These are phyloP conservation scores for Gossypium raimondii DNA, from an alignment of 345 rosid genomes.

Conservation along the genomic window DNA sequence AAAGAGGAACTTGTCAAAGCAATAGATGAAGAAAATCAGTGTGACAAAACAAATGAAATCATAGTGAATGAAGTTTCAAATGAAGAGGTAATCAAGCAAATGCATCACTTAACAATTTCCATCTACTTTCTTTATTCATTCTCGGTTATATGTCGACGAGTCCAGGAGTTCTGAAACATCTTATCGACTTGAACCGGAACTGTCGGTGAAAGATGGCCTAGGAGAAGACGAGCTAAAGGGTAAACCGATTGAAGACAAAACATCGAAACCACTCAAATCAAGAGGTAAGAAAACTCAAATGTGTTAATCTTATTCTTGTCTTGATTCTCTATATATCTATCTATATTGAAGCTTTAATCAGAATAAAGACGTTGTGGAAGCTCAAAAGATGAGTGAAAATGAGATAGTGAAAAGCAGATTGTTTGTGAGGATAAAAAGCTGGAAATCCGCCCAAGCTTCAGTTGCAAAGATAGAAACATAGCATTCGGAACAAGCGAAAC, in stretches of 20 bases:
- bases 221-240: conserved; percentile 24
- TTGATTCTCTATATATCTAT: not conserved
- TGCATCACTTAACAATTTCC: too few relatives aligned
- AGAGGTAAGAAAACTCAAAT: conserved; percentile 28
- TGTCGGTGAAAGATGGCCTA: conserved; percentile 18
- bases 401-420: conserved; percentile 19
- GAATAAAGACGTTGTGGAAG: conserved; percentile 21
- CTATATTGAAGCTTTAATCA: conserved; percentile 10
- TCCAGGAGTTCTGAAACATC: conserved; percentile 25
- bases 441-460: conserved; percentile 19
- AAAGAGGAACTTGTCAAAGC: too few relatives aligned
- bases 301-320: not conserved
- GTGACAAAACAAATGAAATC: too few relatives aligned
- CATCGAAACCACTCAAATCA: conserved; percentile 18
- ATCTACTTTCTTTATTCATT: too few relatives aligned
- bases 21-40: too few relatives aligned
- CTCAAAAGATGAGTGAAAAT: conserved; percentile 16
- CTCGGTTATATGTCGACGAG: conserved; percentile 18
- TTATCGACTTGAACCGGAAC: conserved; percentile 20
- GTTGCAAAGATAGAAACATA: conserved; percentile 25
- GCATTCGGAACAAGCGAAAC: too few relatives aligned
- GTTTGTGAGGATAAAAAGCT: conserved; percentile 19
- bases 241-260: conserved; percentile 18
- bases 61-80: too few relatives aligned
- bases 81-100: too few relatives aligned